A percentile compares a stretch with the other conserved stretches of the same genome.
Conservation (phyloP, 1,284 basidiomycete genomes). For the Trametes polyzona region DNA sequence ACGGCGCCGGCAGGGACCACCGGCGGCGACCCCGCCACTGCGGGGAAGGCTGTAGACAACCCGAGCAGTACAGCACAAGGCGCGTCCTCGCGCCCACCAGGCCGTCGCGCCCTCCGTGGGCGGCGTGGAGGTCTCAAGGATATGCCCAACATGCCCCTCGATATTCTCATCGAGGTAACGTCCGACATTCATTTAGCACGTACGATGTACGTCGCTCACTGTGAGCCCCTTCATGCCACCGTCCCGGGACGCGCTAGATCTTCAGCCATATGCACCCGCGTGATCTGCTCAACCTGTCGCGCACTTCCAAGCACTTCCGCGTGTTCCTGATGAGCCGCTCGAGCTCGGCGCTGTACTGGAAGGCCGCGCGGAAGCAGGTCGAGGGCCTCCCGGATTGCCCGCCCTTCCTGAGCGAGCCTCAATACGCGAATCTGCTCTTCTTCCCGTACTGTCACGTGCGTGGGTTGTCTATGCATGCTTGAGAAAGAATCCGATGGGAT, state of each 20-base stretch:
- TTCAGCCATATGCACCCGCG: constrained; percentile 18
- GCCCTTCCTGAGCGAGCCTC: constrained; percentile 16
- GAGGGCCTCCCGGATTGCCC: constrained; percentile 16
- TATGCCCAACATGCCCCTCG: constrained; percentile 30
- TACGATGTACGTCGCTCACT: too few species aligned
- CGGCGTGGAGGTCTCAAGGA: constrained; percentile 18
- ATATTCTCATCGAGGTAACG: constrained; percentile 28
- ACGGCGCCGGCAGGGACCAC: not conserved
- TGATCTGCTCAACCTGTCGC: constrained; percentile 22
- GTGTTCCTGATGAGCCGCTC: constrained; percentile 19
- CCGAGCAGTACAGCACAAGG: not conserved
- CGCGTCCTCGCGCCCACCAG: not conserved
- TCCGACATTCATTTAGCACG: not conserved
- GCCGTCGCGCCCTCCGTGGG: constrained; percentile 9
- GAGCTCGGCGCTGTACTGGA: constrained; percentile 15
- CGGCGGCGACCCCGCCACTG: too few species aligned
- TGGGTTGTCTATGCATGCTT: not conserved
- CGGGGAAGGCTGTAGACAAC: too few species aligned
- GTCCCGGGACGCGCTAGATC: constrained; percentile 6
- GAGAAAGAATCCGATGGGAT: not conserved
- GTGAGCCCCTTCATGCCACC: not conserved
- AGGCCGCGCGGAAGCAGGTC: constrained; percentile 10
- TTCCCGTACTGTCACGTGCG: constrained; percentile 14
- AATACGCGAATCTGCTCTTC: constrained; percentile 23
- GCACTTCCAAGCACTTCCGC: constrained; percentile 20